Base-by-base conservation (phyloP, 1,284 basidiomycete species). In the Phellopilus nigrolimitatus region DNA sequence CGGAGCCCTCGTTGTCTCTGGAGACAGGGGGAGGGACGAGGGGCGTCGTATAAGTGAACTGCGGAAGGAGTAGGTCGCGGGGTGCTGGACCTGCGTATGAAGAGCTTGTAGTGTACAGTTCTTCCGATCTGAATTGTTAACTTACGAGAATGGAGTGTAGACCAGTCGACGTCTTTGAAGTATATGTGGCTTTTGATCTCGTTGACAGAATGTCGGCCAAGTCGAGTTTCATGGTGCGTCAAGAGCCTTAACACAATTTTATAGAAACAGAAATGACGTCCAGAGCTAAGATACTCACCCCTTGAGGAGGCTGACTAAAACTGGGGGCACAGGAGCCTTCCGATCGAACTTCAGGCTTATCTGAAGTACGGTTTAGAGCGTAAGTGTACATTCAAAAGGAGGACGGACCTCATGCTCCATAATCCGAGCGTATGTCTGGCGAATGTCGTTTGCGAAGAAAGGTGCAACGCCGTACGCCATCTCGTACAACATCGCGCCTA, bases 401-500 rank as follows among this genome's bases (percentile, higher is more conserved):
- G 31, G 34, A 61, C 74, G 51, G 52, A 92, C 89, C 66, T 84
- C 70, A 61, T 89, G 84, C 49, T 88, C 77, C 65, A 89, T 79
- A 54, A 95, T 92, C 56, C 75, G 79, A 27, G 82, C 65, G 66
- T 95, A 95, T 0, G 92, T 95, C 42, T 84, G 80, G 30, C 81
- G 73, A 13, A 95, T 86, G 54, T 88, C 84, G 27, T 79, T 79
- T 0, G 91, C 87, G 63, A 90, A 95, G 69, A 97, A 97, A 0
- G 93, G 93, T 0, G 91, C 81, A 12, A 79, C 68, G 1, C 93
- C 93, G 57, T 81, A 88, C 0, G 76, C 74, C 74, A 97, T 79
- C 67, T 97, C 90, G 59, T 89, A 95, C 36, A 94, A 56, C 76
- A 92, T 89, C 0, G 86, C 88, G 1, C 92, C 94, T 21, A 91